phyloP scores from a whole-genome alignment of 192 early-diverging fungal genomes.

The Polychytrium aggregatum region DNA sequence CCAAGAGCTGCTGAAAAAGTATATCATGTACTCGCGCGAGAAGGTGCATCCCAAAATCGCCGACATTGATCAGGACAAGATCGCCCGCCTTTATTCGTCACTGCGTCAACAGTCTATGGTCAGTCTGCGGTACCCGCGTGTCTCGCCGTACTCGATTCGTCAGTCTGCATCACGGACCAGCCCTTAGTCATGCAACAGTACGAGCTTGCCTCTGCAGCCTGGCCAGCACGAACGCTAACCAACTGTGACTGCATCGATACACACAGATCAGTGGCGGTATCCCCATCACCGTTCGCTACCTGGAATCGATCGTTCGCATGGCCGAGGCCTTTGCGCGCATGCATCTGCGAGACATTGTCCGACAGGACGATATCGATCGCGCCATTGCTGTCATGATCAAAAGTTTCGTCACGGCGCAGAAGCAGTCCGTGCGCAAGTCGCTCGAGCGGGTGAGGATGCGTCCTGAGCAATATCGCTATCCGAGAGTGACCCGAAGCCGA shows the following conservation, averaged over 20 bases:
- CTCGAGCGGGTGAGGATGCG: conserved; percentile 61
- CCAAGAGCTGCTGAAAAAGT: conserved; percentile 63
- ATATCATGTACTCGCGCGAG: conserved; percentile 76
- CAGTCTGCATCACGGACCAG: no score
- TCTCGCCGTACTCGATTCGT: no score
- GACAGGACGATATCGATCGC: conserved; percentile 83
- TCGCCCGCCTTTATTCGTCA: conserved; percentile 82
- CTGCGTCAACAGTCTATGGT: conserved; percentile 76
- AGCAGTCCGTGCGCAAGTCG: conserved; percentile 75
- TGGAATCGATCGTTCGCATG: conserved; percentile 73
- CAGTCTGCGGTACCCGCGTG: no score
- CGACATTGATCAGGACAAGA: conserved; percentile 78
- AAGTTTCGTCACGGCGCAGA: conserved; percentile 87
- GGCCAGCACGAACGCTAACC: no score
- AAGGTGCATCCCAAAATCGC: conserved; percentile 67
- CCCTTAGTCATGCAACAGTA: no score
- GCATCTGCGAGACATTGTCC: conserved; percentile 87
- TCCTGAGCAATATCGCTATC: no score
- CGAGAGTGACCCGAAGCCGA: no score
- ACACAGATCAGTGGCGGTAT: conserved; percentile 50
- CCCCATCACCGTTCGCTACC: conserved; percentile 75
- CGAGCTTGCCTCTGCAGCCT: conserved; percentile 12
- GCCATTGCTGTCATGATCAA: conserved; percentile 82
- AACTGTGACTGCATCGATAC: no score
- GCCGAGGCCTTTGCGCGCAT: conserved; percentile 86